Percentiles rank a stretch among this genome's conserved stretches.
These are phyloP conservation scores for Endoconidiophora laricicola DNA, from an alignment of 2,329 filamentous ascomycete genomes.

Conservation along the genomic window DNA sequence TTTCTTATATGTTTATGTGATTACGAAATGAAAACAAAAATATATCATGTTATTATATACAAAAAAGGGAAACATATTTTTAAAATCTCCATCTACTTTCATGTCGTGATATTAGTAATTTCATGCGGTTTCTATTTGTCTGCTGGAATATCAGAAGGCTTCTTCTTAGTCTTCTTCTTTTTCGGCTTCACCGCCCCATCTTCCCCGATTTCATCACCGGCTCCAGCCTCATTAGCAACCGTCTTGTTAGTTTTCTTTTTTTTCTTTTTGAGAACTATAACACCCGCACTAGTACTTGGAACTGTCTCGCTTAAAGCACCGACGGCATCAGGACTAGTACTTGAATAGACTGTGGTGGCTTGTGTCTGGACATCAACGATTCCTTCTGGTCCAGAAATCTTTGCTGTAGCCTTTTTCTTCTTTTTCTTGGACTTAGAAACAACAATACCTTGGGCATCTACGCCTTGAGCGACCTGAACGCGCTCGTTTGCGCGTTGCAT, in stretches of 20 bases:
- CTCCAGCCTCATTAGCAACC: constrained; percentile 8
- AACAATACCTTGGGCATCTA: constrained; percentile 46
- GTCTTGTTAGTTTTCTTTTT: constrained; percentile 13
- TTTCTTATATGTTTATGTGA: no score
- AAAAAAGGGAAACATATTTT: no score
- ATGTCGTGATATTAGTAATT: background rate
- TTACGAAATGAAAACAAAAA: no score
- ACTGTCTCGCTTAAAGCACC: constrained; percentile 7
- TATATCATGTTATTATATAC: no score
- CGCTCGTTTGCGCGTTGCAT: constrained; percentile 74
- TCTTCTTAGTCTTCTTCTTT: constrained; percentile 32
- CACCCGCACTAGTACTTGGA: constrained; percentile 16
- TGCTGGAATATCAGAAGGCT: no score
- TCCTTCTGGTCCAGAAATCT: background rate
- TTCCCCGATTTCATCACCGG: constrained; percentile 1
- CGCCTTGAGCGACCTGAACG: constrained; percentile 53
- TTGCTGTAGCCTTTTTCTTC: constrained; percentile 18
- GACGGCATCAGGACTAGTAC: constrained; percentile 13
- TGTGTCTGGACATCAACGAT: no score
- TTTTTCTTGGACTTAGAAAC: constrained; percentile 53
- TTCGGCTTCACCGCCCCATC: constrained; percentile 23
- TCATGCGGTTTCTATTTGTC: constrained; percentile 13
- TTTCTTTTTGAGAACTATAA: constrained; percentile 21
- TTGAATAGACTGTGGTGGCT: no score
- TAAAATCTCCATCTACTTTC: no score